Conservation (phyloP, 768 basidiomycete species). For the Pulveroboletus sp. region DNA sequence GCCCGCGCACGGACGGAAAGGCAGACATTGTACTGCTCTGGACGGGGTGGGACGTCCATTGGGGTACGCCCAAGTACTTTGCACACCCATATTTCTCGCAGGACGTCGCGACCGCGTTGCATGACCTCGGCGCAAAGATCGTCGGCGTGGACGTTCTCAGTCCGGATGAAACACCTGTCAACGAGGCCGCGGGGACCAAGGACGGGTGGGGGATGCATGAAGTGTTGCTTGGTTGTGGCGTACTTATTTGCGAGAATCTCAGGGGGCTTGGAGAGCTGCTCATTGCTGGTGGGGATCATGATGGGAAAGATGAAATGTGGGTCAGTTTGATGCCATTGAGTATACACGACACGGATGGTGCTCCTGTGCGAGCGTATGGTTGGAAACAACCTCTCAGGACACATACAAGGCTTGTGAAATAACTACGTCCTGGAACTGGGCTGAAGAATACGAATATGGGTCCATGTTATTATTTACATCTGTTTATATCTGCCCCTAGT, state of each 20-base stretch:
- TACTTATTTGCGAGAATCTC: constrained; percentile 70
- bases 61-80: constrained; percentile 48
- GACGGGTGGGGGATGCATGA: constrained; percentile 52
- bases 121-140: constrained; percentile 49
- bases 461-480: constrained; percentile 9
- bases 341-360: constrained; percentile 58
- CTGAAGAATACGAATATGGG: too few species aligned
- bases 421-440: too few species aligned
- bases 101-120: constrained; percentile 47
- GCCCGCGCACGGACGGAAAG: constrained; percentile 25
- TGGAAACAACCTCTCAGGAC: constrained; percentile 31
- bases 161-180: constrained; percentile 55
- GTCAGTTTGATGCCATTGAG: constrained; percentile 59
- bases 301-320: constrained; percentile 29
- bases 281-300: too few species aligned
- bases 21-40: constrained; percentile 48
- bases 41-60: constrained; percentile 65
- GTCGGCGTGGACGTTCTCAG: constrained; percentile 63
- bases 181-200: constrained; percentile 7
- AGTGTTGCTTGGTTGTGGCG: constrained; percentile 53
- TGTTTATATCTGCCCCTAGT: background rate
- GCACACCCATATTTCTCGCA: constrained; percentile 62
- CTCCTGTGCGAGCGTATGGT: constrained; percentile 68
- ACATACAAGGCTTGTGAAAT: background rate
- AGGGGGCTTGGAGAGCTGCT: constrained; percentile 48